These are phyloP conservation scores for Ophiostoma quercus DNA, from an alignment of 2,329 filamentous ascomycete species.

Conservation along the genomic window DNA sequence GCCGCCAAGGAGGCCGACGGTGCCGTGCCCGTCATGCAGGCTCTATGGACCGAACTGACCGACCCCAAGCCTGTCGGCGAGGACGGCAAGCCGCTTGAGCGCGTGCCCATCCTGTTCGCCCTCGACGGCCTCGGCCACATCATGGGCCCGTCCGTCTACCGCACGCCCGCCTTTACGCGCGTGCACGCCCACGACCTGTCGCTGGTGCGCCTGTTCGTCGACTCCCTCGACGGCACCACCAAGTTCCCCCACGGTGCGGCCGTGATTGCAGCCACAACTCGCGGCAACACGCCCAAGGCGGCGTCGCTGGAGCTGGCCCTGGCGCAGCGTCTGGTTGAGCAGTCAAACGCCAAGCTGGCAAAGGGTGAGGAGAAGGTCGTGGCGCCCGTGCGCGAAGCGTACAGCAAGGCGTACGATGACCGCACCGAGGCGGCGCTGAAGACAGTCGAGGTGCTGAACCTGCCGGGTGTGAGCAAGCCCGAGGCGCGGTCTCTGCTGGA, in stretches of 20 bases:
- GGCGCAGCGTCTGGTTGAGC: conserved; percentile 47
- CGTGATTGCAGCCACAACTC: conserved; percentile 67
- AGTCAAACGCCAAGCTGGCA: conserved; percentile 26
- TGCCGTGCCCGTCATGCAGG: conserved; percentile 74
- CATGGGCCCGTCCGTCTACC: conserved; percentile 74
- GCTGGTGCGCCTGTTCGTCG: conserved; percentile 68
- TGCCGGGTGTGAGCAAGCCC: conserved; percentile 64
- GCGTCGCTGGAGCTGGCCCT: conserved; percentile 66
- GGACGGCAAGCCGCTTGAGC: conserved; percentile 31
- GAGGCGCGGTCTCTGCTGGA: conserved; percentile 81
- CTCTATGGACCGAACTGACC: conserved; percentile 73
- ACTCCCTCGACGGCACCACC: conserved; percentile 59
- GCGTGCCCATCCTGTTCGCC: conserved; percentile 62
- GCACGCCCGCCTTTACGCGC: conserved; percentile 60
- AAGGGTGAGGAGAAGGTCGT: conserved; percentile 17
- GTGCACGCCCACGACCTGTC: conserved; percentile 84
- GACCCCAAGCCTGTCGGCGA: conserved; percentile 36
- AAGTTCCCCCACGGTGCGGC: conserved; percentile 67
- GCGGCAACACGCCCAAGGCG: conserved; percentile 61
- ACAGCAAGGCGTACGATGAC: conserved; percentile 52
- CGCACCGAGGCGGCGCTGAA: conserved; percentile 51
- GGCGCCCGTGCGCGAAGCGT: conserved; percentile 45
- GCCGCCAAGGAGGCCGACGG: conserved; percentile 69
- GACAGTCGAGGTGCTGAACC: conserved; percentile 47
- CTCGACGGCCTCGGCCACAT: conserved; percentile 77